Evolutionary conservation across 495 filamentous ascomycete species (phyloP), one percentile per base, ranked within the genome.

Genomic region (Staphylotrichum longicolle): DNA sequence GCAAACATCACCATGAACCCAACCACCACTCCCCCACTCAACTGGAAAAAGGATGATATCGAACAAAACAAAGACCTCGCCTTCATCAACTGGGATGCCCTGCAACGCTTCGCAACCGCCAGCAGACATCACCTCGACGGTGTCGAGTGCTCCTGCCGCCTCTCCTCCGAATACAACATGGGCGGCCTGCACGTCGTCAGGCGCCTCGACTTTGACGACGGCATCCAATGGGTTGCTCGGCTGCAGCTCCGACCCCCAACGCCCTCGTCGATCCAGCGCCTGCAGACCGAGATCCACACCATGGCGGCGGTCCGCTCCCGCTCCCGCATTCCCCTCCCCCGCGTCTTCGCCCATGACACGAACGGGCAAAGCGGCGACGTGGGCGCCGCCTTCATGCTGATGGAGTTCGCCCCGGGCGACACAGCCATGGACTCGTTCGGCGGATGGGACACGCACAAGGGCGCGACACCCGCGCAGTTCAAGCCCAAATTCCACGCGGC

Each of bases 361-460:
- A 35, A 10, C 5, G 39, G 41, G 40, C 9, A 56, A 27, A 45
- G 15, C 39, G 27, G 54, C 20, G 6, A 1, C 11, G 44, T 57
- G 6, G 54, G 54, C 42, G 54, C 30, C 8, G 54, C 54, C 9
- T 57, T 47, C 41, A 50, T 50, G 56, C 35, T 58, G 45, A 42
- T n/a, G 8, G 56, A 50, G 56, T 58, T 49, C 12, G 11, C 30
- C 15, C 56, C 56, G 12, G 56, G 44, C 15, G 35, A 58, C 56
- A 50, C 46, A 3, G 56, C 56, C 14, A 58, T 50, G 45, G 46
- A 58, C 37, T 50, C 35, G 45, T 49, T 41, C 33, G 45, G 45
- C 12, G 55, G 44, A 0, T 47, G 9, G 2, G 55, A 39, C 6
- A 32, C 11, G 3, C 56, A 58, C 45, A 27, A 40, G 14, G 57